Evolutionary conservation across 805 yeast species (phyloP).

Genomic region (Zygotorulaspora chibaensis): DNA sequence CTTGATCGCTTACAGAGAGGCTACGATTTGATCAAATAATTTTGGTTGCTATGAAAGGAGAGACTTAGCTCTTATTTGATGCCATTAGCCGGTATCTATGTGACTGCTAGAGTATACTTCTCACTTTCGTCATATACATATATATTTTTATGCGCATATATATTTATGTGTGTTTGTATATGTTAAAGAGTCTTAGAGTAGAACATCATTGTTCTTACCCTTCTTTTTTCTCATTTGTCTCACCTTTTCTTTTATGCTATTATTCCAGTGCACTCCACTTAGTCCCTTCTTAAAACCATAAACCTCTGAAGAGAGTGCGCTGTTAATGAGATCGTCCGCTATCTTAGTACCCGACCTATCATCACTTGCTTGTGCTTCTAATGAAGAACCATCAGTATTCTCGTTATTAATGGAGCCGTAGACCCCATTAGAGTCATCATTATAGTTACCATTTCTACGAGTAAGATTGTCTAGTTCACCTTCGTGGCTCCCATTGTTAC

Average conservation of each 20-base stretch:
- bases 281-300: conserved; percentile 41
- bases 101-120: too few relatives aligned
- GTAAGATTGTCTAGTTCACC: background rate
- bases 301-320: conserved; percentile 38
- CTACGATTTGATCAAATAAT: conserved; percentile 36
- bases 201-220: conserved; percentile 4
- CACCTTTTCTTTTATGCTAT: conserved; percentile 52
- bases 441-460: background rate
- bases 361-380: conserved; percentile 1
- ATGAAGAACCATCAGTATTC: conserved; percentile 3
- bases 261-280: conserved; percentile 61
- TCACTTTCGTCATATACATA: background rate
- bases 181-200: background rate
- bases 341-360: conserved; percentile 12
- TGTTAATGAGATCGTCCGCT: conserved; percentile 29
- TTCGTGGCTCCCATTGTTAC: conserved; percentile 4
- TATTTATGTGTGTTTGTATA: background rate
- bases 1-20: conserved; percentile 38
- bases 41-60: background rate
- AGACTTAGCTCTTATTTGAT: too few relatives aligned
- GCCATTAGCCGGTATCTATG: too few relatives aligned
- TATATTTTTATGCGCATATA: background rate
- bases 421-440: background rate
- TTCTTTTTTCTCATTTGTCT: conserved; percentile 38
- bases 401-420: background rate